Evolutionary conservation across 2,329 filamentous ascomycete genomes (phyloP), one percentile per base, ranked within the genome.

Genomic region (Aspergillus brasiliensis): DNA sequence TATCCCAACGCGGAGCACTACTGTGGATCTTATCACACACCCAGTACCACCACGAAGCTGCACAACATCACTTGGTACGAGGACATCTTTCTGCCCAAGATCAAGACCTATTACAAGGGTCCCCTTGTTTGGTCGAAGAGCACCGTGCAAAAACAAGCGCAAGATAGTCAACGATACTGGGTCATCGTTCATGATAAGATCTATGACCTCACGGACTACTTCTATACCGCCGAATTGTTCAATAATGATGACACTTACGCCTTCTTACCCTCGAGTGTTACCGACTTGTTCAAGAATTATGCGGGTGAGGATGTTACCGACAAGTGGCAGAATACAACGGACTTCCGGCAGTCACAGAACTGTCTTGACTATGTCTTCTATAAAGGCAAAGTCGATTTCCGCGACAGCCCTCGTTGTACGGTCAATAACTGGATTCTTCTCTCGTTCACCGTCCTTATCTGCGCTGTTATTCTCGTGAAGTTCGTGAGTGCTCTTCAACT

Each of bases 401-500:
- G 95, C 51, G 79, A 91, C 19, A 82, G 84, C 1, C 75, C 92
- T 2, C 85, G 83, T 66, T 99, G 95, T 74, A 87, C 91, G 69
- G 88, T 92, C 70, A 96, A 97, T 81, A 94, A 94, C 78, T 98
- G 92, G 77, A 88, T 98, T 63, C 81, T 99, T 59, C 81, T 98
- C 55, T 88, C 87, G 2, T 96, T 97, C 72, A 91, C 92, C n/a
- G 83, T 96, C 70, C 81, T 98, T 11, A 81, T 99, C 56, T 92
- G 90, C 72, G 62, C 84, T 1, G 91, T 97, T 62, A 93, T 98
- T 65, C 72, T 88, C 53, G 79, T 91, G 78, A 99, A 98, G 78
- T 99, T 99, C 80, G 75, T 99, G 71, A 88, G 95, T 55, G 95
- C 95, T 11, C 83, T 99, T 44, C 95, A 97, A 71, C 91, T 99